phyloP scores from a whole-genome alignment of 495 filamentous ascomycete species.

The Neurospora hispaniola region DNA sequence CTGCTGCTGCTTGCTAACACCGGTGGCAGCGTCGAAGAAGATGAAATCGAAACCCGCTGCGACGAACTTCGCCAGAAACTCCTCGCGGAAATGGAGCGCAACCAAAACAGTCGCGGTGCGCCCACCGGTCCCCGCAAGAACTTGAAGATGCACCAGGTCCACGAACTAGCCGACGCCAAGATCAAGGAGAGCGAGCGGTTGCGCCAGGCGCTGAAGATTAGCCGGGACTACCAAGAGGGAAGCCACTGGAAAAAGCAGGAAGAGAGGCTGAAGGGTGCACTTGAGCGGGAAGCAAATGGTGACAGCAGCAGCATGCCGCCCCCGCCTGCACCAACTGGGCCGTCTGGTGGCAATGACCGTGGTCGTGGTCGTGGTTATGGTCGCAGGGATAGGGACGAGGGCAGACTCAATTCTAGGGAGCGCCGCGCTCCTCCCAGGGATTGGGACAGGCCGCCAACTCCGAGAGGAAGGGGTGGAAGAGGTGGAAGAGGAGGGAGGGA shows the following conservation, averaged over 20 bases:
- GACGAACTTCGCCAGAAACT: conserved; percentile 54
- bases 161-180: conserved; percentile 93
- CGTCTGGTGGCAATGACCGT: neutral
- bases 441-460: neutral
- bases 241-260: conserved; percentile 62
- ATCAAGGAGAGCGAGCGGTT: conserved; percentile 89
- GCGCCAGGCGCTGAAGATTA: conserved; percentile 79
- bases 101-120: conserved; percentile 11
- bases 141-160: conserved; percentile 86
- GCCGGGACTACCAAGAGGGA: conserved; percentile 79
- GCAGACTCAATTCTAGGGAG: neutral
- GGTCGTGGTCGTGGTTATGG: neutral
- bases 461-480: neutral
- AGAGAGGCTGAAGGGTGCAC: conserved; percentile 53
- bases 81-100: conserved; percentile 39
- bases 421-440: neutral
- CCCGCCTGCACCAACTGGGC: neutral
- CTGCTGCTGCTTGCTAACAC: neutral
- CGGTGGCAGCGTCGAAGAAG: conserved; percentile 51
- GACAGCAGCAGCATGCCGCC: neutral
- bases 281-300: conserved; percentile 33
- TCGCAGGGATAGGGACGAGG: neutral
- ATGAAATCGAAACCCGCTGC: conserved; percentile 65
- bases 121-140: conserved; percentile 33
- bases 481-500: conserved; percentile 3